These are phyloP conservation scores for Lactarius hengduanensis DNA, from an alignment of 768 basidiomycete genomes.

Conservation along the genomic window DNA sequence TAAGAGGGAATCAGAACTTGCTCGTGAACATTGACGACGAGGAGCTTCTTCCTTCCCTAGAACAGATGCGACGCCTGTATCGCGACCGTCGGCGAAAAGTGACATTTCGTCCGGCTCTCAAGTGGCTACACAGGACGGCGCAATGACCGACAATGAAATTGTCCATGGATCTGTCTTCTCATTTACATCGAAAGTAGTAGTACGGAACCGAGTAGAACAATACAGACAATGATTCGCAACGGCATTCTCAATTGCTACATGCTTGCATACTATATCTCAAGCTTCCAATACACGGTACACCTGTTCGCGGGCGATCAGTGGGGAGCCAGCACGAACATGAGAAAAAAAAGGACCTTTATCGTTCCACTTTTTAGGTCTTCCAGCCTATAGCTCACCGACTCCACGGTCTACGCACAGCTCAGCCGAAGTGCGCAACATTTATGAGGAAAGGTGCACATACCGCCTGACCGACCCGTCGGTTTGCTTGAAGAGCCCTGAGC, in stretches of 20 bases:
- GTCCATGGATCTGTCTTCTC: background rate
- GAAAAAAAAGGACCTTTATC: constrained; percentile 56
- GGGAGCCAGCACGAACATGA: background rate
- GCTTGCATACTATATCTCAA: constrained; percentile 16
- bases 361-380: constrained; percentile 87
- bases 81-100: background rate
- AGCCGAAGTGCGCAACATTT: constrained; percentile 5
- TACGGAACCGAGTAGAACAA: constrained; percentile 13
- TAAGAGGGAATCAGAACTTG: background rate
- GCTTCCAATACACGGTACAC: constrained; percentile 36
- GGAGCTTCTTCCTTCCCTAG: constrained; percentile 4
- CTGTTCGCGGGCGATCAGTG: constrained; percentile 23
- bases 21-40: background rate
- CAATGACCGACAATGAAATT: background rate
- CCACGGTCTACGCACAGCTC: constrained; percentile 49
- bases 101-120: background rate
- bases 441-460: constrained; percentile 42
- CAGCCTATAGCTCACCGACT: constrained; percentile 79
- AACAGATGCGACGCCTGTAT: background rate
- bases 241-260: background rate
- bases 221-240: background rate
- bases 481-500: constrained; percentile 81
- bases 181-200: background rate
- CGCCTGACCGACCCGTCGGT: constrained; percentile 81
- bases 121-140: background rate